Conservation (phyloP, 495 filamentous ascomycete species). For the Hypoxylon rickii region DNA sequence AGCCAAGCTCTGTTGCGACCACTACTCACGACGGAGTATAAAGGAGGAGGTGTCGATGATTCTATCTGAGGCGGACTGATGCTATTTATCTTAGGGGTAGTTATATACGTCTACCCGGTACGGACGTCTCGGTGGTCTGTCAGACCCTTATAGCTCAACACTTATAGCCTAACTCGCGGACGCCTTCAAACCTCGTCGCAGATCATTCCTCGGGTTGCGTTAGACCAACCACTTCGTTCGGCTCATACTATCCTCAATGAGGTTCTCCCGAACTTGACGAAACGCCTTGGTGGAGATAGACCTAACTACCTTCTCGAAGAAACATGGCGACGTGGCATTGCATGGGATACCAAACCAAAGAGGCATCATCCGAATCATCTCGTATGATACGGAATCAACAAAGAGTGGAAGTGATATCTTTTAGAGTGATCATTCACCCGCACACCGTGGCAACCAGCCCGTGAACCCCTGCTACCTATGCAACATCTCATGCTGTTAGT, state of each 20-base stretch:
- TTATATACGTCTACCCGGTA: too few species aligned
- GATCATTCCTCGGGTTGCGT: slow-evolving; percentile 1
- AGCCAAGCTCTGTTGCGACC: background rate
- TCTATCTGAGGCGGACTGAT: too few species aligned
- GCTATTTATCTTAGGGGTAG: too few species aligned
- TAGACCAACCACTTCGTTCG: background rate
- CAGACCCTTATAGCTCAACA: too few species aligned
- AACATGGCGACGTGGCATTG: slow-evolving; percentile 3
- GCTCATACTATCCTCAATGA: background rate
- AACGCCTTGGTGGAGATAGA: background rate
- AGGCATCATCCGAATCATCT: background rate
- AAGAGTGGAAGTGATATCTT: too few species aligned
- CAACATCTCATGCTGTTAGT: background rate
- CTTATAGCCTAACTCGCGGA: too few species aligned
- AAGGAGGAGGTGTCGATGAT: background rate
- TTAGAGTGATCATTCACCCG: too few species aligned
- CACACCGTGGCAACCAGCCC: too few species aligned
- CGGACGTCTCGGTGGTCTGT: too few species aligned
- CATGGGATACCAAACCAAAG: background rate
- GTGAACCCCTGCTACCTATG: background rate
- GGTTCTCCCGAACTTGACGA: background rate
- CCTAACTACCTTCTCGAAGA: background rate
- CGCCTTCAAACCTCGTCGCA: background rate
- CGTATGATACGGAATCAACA: background rate
- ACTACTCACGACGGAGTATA: background rate